Evolutionary conservation across 371 early-diverging fungal species (phyloP), one percentile per base, ranked within the genome.

Genomic region (Amoeboaphelidium protococcarum): DNA sequence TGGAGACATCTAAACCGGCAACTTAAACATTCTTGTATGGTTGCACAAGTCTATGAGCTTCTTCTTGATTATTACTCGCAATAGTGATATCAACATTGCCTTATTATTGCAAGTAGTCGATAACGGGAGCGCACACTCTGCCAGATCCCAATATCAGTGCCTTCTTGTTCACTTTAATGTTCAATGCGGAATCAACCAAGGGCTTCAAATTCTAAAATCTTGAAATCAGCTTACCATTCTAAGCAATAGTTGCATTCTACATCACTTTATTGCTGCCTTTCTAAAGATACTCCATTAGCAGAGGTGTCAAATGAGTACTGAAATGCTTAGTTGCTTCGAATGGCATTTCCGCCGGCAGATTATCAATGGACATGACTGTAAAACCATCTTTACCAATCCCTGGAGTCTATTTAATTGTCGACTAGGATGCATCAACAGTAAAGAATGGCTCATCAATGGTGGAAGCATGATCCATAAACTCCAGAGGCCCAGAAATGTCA

Each of bases 331-430:
- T 84, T 44, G 91, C 80, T 57, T 92, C 94, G 19, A 80, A 54
- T 3, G 95, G 92, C 45, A 95, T 64, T 58, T 95, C 92, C 1
- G 92, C 82, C 2, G 95, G 95, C 37, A 95, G 62, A 51, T 86
- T 95, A 56, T 95, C 95, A 24, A 95, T 80, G 2, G 89, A 83
- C 78, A 90, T 82, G 54, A 92, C 76, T 59, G 85, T 86, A 22
- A 86, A 71, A 23, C 95, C 95, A 4, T 66, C 57, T 4, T 68
- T 74, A 53, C 80, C 82, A 16, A 75, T 66, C 53, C 76, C 73
- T 52, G 19, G n/a, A n/a, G n/a, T n/a, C n/a, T n/a, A 19, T 19
- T 21, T 19, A 22, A 16, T 16, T 12, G 42, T 42, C 6, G n/a
- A 16, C 4, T 60, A 63, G 23, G 77, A 58, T 4, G 88, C 83